phyloP scores from a whole-genome alignment of 2,329 filamentous ascomycete genomes.

The Colletotrichum chlorophyti region DNA sequence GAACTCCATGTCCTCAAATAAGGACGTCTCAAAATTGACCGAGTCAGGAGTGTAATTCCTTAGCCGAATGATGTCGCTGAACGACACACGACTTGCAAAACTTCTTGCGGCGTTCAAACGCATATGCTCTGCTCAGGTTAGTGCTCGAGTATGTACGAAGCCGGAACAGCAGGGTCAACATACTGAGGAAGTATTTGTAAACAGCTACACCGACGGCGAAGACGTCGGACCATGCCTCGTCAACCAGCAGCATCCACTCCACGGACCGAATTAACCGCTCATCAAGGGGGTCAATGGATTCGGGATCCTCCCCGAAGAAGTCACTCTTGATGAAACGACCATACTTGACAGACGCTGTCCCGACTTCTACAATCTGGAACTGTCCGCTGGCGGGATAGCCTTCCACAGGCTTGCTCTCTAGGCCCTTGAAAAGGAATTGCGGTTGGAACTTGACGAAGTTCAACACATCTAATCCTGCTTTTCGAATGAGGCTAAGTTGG shows the following conservation, averaged over 20 bases:
- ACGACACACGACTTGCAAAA: constrained; percentile 58
- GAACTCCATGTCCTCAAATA: constrained; percentile 49
- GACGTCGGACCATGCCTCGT: constrained; percentile 74
- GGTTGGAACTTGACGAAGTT: constrained; percentile 77
- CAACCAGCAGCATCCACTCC: constrained; percentile 83
- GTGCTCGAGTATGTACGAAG: constrained; percentile 27
- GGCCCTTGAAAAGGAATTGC: constrained; percentile 55
- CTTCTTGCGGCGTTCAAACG: constrained; percentile 62
- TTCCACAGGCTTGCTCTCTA: constrained; percentile 41
- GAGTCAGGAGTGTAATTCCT: constrained; percentile 46
- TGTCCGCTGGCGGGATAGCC: constrained; percentile 45
- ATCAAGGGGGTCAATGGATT: constrained; percentile 65
- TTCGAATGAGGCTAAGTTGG: constrained; percentile 77
- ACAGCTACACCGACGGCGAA: constrained; percentile 73
- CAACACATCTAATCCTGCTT: constrained; percentile 74
- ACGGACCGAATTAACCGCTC: constrained; percentile 77
- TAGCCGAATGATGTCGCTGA: constrained; percentile 53
- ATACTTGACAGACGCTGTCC: constrained; percentile 58
- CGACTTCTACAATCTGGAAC: constrained; percentile 59
- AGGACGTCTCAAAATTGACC: too few relatives aligned
- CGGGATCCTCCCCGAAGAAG: constrained; percentile 71
- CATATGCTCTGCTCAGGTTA: constrained; percentile 48
- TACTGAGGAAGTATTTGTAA: constrained; percentile 87
- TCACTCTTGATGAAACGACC: constrained; percentile 72
- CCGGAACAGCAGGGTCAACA: constrained; percentile 47